These are phyloP conservation scores for Chlorophyllum brunneum DNA, from an alignment of 768 basidiomycete species.

Conservation along the genomic window DNA sequence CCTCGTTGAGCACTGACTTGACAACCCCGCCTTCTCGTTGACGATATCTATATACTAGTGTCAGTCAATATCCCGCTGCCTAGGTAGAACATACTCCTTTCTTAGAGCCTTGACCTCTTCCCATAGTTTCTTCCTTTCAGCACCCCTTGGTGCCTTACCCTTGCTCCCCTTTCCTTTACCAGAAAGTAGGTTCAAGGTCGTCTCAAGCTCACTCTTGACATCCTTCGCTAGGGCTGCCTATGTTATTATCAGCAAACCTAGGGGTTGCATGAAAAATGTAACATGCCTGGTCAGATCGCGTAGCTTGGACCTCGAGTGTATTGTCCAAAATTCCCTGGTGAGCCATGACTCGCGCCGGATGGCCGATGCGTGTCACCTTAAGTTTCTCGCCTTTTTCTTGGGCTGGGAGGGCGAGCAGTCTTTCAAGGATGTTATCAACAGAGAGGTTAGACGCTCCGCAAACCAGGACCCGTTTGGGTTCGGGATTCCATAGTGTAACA, in stretches of 20 bases:
- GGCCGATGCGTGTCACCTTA: constrained; percentile 85
- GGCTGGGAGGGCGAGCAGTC: constrained; percentile 63
- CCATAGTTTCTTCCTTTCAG: constrained; percentile 82
- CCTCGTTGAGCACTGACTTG: constrained; percentile 71
- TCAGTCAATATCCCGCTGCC: neutral
- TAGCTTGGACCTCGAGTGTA: constrained; percentile 71
- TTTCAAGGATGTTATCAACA: constrained; percentile 92
- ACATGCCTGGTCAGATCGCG: constrained; percentile 58
- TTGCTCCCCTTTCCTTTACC: constrained; percentile 74
- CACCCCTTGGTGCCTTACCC: constrained; percentile 63
- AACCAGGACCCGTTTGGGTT: constrained; percentile 66
- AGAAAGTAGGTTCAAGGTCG: constrained; percentile 58
- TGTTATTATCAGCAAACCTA: neutral
- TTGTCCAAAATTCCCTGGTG: constrained; percentile 61
- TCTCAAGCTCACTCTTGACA: constrained; percentile 82
- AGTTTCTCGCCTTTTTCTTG: constrained; percentile 46
- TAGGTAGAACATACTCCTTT: constrained; percentile 62
- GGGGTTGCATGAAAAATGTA: neutral
- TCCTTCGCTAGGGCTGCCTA: constrained; percentile 84
- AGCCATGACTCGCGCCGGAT: constrained; percentile 89
- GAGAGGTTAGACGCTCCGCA: constrained; percentile 94
- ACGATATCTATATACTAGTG: constrained; percentile 60
- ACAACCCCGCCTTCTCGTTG: constrained; percentile 85
- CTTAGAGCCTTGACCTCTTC: constrained; percentile 80
- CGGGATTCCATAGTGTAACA: constrained; percentile 40